A percentile compares a stretch with the other conserved stretches of the same genome.
These are phyloP conservation scores for Fereydounia khargensis DNA, from an alignment of 1,284 basidiomycete genomes.

Conservation along the genomic window DNA sequence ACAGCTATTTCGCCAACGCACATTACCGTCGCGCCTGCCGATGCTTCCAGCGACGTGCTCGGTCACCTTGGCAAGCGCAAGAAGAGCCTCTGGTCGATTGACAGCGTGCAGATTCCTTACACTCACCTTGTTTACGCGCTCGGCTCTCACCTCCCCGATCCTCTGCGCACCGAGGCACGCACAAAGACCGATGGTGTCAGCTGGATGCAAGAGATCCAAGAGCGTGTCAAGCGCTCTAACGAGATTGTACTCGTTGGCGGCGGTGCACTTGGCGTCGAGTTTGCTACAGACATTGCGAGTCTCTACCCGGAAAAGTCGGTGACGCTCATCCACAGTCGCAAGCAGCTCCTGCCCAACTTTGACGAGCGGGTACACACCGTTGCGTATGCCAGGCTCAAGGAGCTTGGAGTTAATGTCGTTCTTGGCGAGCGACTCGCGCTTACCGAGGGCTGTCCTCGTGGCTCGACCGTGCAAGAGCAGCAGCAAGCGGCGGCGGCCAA, in stretches of 20 bases:
- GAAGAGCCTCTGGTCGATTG: slow-evolving; percentile 51
- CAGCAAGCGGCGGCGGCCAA: slow-evolving; percentile 4
- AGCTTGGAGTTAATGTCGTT: slow-evolving; percentile 52
- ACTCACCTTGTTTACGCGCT: slow-evolving; percentile 55
- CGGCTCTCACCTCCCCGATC: slow-evolving; percentile 54
- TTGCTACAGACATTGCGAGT: slow-evolving; percentile 50
- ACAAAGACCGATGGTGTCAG: slow-evolving; percentile 42
- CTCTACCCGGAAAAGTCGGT: slow-evolving; percentile 41
- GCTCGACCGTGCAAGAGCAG: slow-evolving; percentile 30
- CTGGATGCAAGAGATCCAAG: slow-evolving; percentile 49
- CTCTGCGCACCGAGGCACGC: slow-evolving; percentile 47
- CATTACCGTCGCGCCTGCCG: slow-evolving; percentile 37
- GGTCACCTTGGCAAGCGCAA: slow-evolving; percentile 6
- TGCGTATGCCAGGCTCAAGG: slow-evolving; percentile 35
- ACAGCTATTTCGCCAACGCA: slow-evolving; percentile 44
- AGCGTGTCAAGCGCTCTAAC: slow-evolving; percentile 34
- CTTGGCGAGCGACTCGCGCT: slow-evolving; percentile 52
- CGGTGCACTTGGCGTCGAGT: slow-evolving; percentile 54
- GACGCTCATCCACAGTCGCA: slow-evolving; percentile 50
- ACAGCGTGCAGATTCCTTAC: slow-evolving; percentile 51
- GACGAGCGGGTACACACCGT: slow-evolving; percentile 48
- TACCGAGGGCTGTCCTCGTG: slow-evolving; percentile 50
- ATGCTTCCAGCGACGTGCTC: slow-evolving; percentile 17
- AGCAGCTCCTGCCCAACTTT: slow-evolving; percentile 55
- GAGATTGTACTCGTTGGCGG: slow-evolving; percentile 54